Evolutionary conservation across 2,329 filamentous ascomycete genomes (phyloP), one percentile per base, ranked within the genome.

Genomic region (Cordyceps javanica): DNA sequence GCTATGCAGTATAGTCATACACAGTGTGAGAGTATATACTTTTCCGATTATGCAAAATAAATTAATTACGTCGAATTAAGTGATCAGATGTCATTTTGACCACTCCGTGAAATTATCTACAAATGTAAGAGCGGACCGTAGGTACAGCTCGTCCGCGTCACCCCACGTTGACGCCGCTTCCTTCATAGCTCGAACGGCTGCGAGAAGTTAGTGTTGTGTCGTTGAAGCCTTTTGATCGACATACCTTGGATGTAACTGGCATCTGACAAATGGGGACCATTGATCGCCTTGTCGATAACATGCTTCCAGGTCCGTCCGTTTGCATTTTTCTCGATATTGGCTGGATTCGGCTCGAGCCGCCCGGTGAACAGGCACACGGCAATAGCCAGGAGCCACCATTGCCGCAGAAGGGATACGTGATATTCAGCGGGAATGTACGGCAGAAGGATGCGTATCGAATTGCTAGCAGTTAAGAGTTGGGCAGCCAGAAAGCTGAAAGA

Each of bases 311-410:
- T 79, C 65, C 85, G 85, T 1, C 77, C 82, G 39, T 82, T 78
- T n/a, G 84, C 65, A 45, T 90, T 83, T 10, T 62, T 60, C 5
- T 78, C 76, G 58, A 94, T 79, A 28, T 81, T 78, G 58, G 87
- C 81, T n/a, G 82, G 74, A 56, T 88, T 81, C 58, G 96, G 83
- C 59, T 78, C 75, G 0, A 92, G 94, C 21, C 93, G 81, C 26
- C 88, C 74, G 66, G 90, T 87, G 2, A 85, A 75, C 55, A 96
- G 83, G 68, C 94, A 97, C 11, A 92, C 82, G 0, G 85, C 82
- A 42, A 97, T 71, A 0, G 88, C 84, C 42, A 96, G 81, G 5
- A 99, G 75, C 89, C 91, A 96, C 91, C 94, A 97, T 69, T 96
- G 86, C 39, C 89, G 80, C 9, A 97, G 78, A 5, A 99, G 75